Evolutionary conservation across 1,284 basidiomycete genomes (phyloP).

Genomic region (Heliocybe sulcata): DNA sequence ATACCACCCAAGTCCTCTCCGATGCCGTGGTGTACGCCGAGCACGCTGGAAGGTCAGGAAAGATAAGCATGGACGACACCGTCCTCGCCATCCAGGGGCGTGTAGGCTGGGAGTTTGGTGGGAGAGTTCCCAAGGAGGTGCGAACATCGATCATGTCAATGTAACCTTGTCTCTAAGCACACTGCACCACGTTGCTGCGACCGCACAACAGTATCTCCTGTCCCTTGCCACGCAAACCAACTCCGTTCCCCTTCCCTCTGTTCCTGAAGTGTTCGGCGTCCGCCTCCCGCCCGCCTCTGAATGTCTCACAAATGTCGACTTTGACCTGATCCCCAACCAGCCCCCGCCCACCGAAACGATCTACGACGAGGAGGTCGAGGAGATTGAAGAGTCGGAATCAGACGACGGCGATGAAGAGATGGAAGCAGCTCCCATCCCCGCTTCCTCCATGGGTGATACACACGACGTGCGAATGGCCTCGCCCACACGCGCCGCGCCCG

Average conservation of each 20-base stretch:
- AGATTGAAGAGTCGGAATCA: conserved; percentile 62
- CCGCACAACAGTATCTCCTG: conserved; percentile 65
- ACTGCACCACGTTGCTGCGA: not conserved
- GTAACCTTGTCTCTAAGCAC: not conserved
- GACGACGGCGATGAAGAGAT: conserved; percentile 53
- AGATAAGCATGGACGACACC: conserved; percentile 87
- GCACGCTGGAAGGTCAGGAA: conserved; percentile 73
- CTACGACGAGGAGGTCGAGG: conserved; percentile 75
- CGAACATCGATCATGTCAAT: conserved; percentile 16
- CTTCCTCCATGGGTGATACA: conserved; percentile 2
- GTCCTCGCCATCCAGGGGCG: conserved; percentile 88
- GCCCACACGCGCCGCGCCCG: conserved; percentile 33
- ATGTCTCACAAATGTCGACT: conserved; percentile 87
- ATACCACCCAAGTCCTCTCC: conserved; percentile 86
- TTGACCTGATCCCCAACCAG: conserved; percentile 87
- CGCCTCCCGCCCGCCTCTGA: conserved; percentile 80
- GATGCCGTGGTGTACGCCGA: conserved; percentile 93
- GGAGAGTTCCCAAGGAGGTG: conserved; percentile 93
- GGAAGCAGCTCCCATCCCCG: conserved; percentile 42
- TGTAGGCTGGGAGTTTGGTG: conserved; percentile 92
- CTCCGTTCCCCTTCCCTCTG: conserved; percentile 79
- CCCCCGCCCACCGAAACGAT: conserved; percentile 66
- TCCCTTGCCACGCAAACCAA: conserved; percentile 91
- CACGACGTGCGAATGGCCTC: conserved; percentile 6
- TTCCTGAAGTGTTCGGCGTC: conserved; percentile 94